Conservation (phyloP, 352 stramenopile species). For the Aphanomyces euteiches region DNA sequence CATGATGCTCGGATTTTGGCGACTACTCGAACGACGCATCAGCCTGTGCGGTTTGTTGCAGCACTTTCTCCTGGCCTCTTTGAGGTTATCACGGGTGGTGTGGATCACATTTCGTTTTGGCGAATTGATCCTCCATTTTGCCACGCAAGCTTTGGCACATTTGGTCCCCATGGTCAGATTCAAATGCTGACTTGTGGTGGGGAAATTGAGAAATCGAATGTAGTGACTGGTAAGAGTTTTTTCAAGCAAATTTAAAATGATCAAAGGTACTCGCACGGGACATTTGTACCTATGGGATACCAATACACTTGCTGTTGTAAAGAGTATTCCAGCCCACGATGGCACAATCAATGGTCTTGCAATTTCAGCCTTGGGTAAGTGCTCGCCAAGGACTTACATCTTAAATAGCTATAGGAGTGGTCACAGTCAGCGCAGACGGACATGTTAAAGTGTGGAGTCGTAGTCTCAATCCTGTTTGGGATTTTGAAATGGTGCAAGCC, state of each 20-base stretch:
- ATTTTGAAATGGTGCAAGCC: constrained; percentile 56
- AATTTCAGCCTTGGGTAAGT: constrained; percentile 39
- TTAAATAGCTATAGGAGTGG: constrained; percentile 35
- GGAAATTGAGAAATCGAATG: constrained; percentile 40
- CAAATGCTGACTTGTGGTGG: constrained; percentile 59
- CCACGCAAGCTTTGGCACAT: constrained; percentile 52
- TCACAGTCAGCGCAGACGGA: constrained; percentile 57
- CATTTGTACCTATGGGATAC: constrained; percentile 73
- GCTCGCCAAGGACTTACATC: background rate
- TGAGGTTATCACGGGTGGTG: constrained; percentile 53
- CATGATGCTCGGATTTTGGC: constrained; percentile 58
- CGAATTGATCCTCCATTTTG: constrained; percentile 49
- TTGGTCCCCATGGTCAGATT: constrained; percentile 52
- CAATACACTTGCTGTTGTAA: constrained; percentile 43
- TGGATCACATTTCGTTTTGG: constrained; percentile 73
- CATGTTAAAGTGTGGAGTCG: constrained; percentile 71
- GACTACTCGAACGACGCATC: constrained; percentile 45
- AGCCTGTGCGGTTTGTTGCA: constrained; percentile 45
- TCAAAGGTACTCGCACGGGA: constrained; percentile 59
- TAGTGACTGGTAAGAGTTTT: constrained; percentile 21
- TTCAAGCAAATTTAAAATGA: background rate
- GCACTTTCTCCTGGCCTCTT: constrained; percentile 15
- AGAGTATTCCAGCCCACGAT: constrained; percentile 59
- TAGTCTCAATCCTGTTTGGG: constrained; percentile 44
- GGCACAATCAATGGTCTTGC: constrained; percentile 66